phyloP scores from a whole-genome alignment of 2,329 filamentous ascomycete genomes.

The Pseudocercospora musae region DNA sequence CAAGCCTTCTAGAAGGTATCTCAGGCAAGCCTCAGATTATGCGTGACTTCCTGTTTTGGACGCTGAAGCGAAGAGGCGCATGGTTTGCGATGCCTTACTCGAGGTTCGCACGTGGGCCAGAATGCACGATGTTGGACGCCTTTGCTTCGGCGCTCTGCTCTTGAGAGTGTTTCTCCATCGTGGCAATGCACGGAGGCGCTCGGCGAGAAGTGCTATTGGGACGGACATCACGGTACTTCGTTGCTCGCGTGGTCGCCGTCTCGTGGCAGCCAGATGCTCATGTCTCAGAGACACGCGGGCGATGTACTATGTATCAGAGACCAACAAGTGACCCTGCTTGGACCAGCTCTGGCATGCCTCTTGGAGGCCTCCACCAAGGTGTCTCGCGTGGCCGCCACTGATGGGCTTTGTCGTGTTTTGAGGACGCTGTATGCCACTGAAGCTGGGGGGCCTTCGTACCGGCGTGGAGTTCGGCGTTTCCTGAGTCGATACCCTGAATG shows the following conservation, averaged over 20 bases:
- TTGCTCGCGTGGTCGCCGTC: conserved; percentile 4
- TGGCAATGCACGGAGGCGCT: background rate
- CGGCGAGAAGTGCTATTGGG: background rate
- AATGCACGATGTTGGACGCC: background rate
- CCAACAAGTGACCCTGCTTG: background rate
- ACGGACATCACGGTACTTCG: background rate
- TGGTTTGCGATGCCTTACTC: background rate
- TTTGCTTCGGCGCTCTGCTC: conserved; percentile 1
- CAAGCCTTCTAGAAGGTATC: conserved; percentile 1
- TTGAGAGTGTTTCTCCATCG: background rate
- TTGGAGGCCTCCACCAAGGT: background rate
- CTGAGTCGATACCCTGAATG: background rate
- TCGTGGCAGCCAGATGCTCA: background rate
- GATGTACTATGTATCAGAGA: background rate
- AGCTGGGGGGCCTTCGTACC: background rate
- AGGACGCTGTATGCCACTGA: background rate
- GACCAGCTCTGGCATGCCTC: too few species aligned
- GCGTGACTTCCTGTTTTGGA: conserved; percentile 3
- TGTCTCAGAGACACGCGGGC: background rate
- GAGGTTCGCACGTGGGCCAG: background rate
- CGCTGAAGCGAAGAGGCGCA: conserved; percentile 5
- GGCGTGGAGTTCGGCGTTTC: background rate
- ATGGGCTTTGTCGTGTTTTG: background rate
- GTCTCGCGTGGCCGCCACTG: background rate
- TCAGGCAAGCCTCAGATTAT: background rate